Evolutionary conservation across 371 early-diverging fungal species (phyloP), one percentile per base, ranked within the genome.

Genomic region (Batkoa obscura): DNA sequence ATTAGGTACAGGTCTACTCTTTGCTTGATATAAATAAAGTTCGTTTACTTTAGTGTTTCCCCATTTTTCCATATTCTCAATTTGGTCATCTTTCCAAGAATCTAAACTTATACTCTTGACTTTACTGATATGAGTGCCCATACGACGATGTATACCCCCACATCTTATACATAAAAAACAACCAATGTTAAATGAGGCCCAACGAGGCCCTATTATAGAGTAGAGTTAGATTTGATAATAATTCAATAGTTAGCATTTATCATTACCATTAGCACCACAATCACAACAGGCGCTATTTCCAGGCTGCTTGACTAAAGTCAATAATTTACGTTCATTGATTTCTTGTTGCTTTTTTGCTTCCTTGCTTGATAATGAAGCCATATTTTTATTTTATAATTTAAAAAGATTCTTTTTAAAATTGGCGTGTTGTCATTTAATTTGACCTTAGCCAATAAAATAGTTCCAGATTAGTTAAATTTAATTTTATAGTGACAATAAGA

Each of bases 111-210:
- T 81, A 2, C 89, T 89, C 65, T 88, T 93, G 38, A 96, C 89
- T 61, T 89, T 87, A 41, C 90, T 80, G 59, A 93, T 88, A 60
- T 92, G 92, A 0, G 92, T 92, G 33, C 92, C 93, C 74, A 92
- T 80, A 60, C 82, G 83, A 34, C 95, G 73, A 63, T 96, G 96
- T 42, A 89, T 69, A 34, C 94, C 87, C 38, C 81, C 83, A 71
- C 95, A 96, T 1, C 92, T 76, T 42, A 94, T 90, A 66, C 95
- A 96, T 33, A 96, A 64, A 63, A 96, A 94, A 35, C 92, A 72
- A 15, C 94, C 93, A 34, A 94, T 67, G 59, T 90, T 90, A 77
- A 81, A 84, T 2, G 90, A 89, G 8, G 93, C 90, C 94, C 94
- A 94, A 37, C 92, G 88, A 42, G 97, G 91, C 58, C 86, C 94